A percentile compares a stretch with the other conserved stretches of the same genome.
Conservation (phyloP, 2,329 filamentous ascomycete genomes). For the Elsinoe ampelina region DNA sequence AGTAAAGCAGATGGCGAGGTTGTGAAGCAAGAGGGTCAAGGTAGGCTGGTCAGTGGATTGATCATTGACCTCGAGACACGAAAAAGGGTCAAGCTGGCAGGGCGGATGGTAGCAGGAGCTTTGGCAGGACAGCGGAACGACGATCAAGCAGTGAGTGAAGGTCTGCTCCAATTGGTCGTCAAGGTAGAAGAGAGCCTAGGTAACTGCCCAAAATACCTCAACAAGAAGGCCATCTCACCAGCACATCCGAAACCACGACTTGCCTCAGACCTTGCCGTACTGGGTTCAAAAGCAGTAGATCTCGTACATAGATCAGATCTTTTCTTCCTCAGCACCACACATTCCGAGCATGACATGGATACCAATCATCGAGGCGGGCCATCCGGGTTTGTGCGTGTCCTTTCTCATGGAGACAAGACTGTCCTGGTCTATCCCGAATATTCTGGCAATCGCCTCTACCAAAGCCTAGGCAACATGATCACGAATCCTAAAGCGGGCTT, state of each 20-base stretch:
- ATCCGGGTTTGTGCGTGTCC: conserved; percentile 61
- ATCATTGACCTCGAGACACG: conserved; percentile 56
- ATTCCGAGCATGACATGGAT: conserved; percentile 61
- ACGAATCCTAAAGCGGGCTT: conserved; percentile 59
- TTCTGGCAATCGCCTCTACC: conserved; percentile 75
- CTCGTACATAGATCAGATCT: conserved; percentile 59
- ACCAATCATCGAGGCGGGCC: conserved; percentile 72
- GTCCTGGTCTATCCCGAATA: conserved; percentile 72
- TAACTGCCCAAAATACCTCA: conserved; percentile 83
- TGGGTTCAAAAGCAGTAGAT: conserved; percentile 47
- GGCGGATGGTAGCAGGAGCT: conserved; percentile 57
- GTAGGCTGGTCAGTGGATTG: conserved; percentile 52
- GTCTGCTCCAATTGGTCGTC: conserved; percentile 51
- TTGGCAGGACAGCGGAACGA: conserved; percentile 32
- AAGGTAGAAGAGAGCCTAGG: conserved; percentile 63
- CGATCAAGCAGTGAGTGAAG: conserved; percentile 20
- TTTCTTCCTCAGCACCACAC: conserved; percentile 65
- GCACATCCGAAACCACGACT: conserved; percentile 46
- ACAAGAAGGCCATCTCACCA: conserved; percentile 56
- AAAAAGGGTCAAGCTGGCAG: conserved; percentile 65
- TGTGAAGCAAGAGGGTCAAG: conserved; percentile 30
- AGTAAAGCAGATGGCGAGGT: conserved; percentile 37
- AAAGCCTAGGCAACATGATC: conserved; percentile 69
- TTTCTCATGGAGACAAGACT: conserved; percentile 43
- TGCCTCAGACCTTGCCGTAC: conserved; percentile 36